phyloP scores from a whole-genome alignment of 2,329 filamentous ascomycete genomes.

The Colletotrichum sansevieriae region DNA sequence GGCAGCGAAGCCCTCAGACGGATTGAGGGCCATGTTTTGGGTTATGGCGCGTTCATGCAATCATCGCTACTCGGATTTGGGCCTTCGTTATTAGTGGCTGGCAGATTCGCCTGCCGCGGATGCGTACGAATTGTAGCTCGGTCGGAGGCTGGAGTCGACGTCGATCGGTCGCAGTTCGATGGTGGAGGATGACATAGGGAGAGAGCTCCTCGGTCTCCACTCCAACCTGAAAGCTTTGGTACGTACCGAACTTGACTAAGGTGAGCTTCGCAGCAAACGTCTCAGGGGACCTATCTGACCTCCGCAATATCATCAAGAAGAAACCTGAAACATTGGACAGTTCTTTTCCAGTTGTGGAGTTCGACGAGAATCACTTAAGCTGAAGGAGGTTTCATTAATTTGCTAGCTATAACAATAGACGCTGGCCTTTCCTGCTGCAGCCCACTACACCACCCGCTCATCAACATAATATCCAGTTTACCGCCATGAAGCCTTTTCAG shows the following conservation, averaged over 20 bases:
- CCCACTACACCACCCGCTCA: background rate
- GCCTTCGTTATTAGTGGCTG: slow-evolving; percentile 17
- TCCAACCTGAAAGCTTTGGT: slow-evolving; percentile 21
- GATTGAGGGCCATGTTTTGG: slow-evolving; percentile 74
- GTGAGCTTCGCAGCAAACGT: too few relatives aligned
- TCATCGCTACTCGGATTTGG: slow-evolving; percentile 30
- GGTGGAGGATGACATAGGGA: slow-evolving; percentile 41
- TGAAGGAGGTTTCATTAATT: background rate
- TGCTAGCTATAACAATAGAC: background rate
- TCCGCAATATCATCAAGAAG: background rate
- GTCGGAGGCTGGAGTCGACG: slow-evolving; percentile 34
- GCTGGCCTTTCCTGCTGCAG: background rate
- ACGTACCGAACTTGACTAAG: slow-evolving; percentile 32
- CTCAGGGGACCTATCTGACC: too few relatives aligned
- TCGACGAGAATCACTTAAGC: background rate
- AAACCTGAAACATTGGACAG: background rate
- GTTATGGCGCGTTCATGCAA: slow-evolving; percentile 24
- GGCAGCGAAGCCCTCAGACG: slow-evolving; percentile 79
- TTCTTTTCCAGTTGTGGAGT: background rate
- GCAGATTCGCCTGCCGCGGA: slow-evolving; percentile 16
- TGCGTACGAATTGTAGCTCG: slow-evolving; percentile 32
- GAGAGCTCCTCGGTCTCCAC: slow-evolving; percentile 26
- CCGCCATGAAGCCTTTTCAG: slow-evolving; percentile 15
- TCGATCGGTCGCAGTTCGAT: slow-evolving; percentile 30
- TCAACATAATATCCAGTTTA: background rate